These are phyloP conservation scores for Phytophthora uliginosa DNA, from an alignment of 352 stramenopile genomes.

Conservation along the genomic window DNA sequence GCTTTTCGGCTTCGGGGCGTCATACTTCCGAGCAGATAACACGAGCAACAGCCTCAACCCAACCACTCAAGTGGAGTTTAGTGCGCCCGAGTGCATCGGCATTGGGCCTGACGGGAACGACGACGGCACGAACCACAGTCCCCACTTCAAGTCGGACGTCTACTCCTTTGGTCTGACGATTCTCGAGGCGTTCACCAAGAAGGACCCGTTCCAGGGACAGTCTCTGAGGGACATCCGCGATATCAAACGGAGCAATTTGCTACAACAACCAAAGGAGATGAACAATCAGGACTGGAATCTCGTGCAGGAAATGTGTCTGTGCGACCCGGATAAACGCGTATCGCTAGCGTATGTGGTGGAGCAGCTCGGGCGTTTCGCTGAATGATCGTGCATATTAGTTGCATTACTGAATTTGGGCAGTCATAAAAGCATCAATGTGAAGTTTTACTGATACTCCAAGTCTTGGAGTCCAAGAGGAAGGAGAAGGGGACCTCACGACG, in stretches of 20 bases:
- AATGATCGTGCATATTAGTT: no score
- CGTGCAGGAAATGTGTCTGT: background rate
- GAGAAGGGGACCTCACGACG: no score
- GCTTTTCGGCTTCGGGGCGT: slow-evolving; percentile 46
- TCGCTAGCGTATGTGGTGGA: background rate
- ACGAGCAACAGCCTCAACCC: slow-evolving; percentile 28
- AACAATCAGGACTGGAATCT: slow-evolving; percentile 16
- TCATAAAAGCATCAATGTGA: no score
- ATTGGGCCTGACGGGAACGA: slow-evolving; percentile 4
- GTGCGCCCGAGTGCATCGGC: slow-evolving; percentile 34
- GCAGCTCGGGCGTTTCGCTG: background rate
- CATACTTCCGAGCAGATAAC: slow-evolving; percentile 34
- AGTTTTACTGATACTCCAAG: no score
- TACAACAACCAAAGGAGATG: slow-evolving; percentile 4
- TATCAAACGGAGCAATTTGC: slow-evolving; percentile 4
- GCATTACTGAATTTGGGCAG: no score
- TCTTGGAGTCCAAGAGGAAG: no score
- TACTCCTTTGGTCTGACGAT: slow-evolving; percentile 49
- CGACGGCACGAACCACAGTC: slow-evolving; percentile 2
- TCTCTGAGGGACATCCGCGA: background rate
- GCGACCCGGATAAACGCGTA: background rate
- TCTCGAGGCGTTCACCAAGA: slow-evolving; percentile 21
- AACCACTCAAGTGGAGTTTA: slow-evolving; percentile 27
- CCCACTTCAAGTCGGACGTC: slow-evolving; percentile 44
- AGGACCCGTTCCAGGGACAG: slow-evolving; percentile 1